Evolutionary conservation across 768 basidiomycete genomes (phyloP), one percentile per base, ranked within the genome.

Genomic region (Phlegmacium glaucopus): DNA sequence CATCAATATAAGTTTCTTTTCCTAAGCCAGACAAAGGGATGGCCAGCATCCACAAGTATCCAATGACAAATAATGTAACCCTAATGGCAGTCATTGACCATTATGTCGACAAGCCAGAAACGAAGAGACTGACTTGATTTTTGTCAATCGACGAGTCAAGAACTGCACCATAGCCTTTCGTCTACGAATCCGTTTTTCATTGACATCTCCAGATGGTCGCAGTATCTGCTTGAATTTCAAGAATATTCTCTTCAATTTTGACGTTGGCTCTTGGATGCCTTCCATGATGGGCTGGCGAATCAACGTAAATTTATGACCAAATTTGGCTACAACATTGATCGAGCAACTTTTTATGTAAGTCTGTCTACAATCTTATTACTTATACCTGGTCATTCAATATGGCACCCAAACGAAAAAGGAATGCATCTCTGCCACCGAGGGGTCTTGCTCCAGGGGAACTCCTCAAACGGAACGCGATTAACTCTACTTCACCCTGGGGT

Each of bases 1-100:
- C 96, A 63, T 95, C 93, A 42, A 95, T 87, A 61, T 92, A 95
- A 8, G 83, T 89, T 8, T 70, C 64, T 52, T 81, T 76, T 13
- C 82, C 83, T 4, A 94, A 72, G 1, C 68, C 68, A 5, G 81
- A 71, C 10, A 76, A 74, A 4, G 94, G 94, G 44, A 96, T 72
- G 5, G 79, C 67, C n/a, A 85, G 53, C 66, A 96, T 78, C 92
- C 94, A 98, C n/a, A 79, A 41, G 63, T 90, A 83, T 10, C 93
- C 93, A 4, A 70, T 67, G 18, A 73, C 44, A 44, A 91, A 76
- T 18, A 96, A 67, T 4, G 69, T 37, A 3, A 76, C 52, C 63
- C 90, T 90, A 48, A 7, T 49, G 13, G 29, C 13, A 39, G 17
- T 57, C 50, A 49, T 44, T 32, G 16, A n/a, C n/a, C 41, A 29